phyloP scores from a whole-genome alignment of 768 basidiomycete genomes.

The Xanthoconium purpureum region DNA sequence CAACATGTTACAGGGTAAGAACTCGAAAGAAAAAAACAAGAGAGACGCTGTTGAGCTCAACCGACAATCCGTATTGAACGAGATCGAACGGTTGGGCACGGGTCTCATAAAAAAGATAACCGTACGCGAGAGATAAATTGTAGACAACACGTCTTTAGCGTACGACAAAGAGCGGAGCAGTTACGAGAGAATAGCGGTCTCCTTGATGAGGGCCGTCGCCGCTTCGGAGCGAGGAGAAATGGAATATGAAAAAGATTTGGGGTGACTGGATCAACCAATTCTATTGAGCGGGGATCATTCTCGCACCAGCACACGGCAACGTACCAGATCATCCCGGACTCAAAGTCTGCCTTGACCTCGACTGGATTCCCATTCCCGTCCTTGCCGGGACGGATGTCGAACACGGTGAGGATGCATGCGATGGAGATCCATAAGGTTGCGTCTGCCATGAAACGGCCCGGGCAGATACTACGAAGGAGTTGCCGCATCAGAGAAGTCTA shows the following conservation, averaged over 20 bases:
- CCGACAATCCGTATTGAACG: constrained; percentile 59
- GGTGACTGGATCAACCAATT: constrained; percentile 21
- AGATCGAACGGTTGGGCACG: constrained; percentile 73
- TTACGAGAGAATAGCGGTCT: constrained; percentile 27
- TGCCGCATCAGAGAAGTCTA: not conserved
- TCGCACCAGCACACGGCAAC: not conserved
- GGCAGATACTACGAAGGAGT: constrained; percentile 33
- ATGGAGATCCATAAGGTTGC: constrained; percentile 37
- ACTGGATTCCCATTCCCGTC: constrained; percentile 17
- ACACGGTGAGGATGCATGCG: constrained; percentile 30
- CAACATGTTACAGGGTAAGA: constrained; percentile 21
- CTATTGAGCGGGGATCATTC: not conserved
- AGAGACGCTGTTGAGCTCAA: constrained; percentile 61
- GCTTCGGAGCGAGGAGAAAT: constrained; percentile 32
- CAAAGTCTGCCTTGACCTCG: constrained; percentile 22
- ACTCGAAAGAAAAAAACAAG: constrained; percentile 48
- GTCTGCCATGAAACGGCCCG: constrained; percentile 45
- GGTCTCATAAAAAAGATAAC: constrained; percentile 58
- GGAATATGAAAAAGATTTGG: constrained; percentile 28
- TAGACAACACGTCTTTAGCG: not conserved
- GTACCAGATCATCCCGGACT: constrained; percentile 32
- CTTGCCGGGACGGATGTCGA: constrained; percentile 23
- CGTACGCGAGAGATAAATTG: constrained; percentile 6
- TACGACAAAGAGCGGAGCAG: not conserved
- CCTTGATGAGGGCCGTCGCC: constrained; percentile 26